phyloP scores from a whole-genome alignment of 139 green algal genomes.

The Astrephomene gubernaculifera region DNA sequence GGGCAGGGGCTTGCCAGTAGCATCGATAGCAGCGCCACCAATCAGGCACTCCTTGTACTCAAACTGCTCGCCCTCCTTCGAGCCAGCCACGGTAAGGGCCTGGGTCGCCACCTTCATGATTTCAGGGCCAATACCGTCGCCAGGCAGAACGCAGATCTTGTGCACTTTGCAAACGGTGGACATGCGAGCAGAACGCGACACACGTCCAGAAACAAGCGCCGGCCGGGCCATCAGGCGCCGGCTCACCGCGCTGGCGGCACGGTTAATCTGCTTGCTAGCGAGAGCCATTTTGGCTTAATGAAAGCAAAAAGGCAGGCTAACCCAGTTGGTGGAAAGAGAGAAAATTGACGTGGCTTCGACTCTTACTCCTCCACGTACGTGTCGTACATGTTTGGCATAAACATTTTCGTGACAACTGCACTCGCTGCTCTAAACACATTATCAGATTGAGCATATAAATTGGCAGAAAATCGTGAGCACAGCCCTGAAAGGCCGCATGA shows the following conservation, averaged over 20 bases:
- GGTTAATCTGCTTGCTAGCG: constrained; percentile 28
- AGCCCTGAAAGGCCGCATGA: no score
- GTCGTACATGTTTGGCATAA: no score
- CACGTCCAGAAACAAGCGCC: not conserved
- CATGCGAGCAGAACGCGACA: not conserved
- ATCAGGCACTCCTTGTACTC: constrained; percentile 88
- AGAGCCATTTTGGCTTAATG: not conserved
- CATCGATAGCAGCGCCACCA: constrained; percentile 96
- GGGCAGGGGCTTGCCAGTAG: constrained; percentile 87
- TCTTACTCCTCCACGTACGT: no score
- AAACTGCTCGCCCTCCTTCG: constrained; percentile 81
- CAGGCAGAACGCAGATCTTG: constrained; percentile 90
- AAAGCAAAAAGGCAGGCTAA: no score
- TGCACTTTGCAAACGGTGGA: constrained; percentile 57
- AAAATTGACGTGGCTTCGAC: no score
- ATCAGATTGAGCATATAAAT: no score
- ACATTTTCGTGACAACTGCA: no score
- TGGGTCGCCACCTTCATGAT: constrained; percentile 91
- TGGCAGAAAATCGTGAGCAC: no score
- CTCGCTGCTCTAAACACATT: no score
- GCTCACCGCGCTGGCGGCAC: constrained; percentile 4
- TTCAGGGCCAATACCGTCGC: constrained; percentile 98
- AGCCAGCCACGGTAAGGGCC: constrained; percentile 80
- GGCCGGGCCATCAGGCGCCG: constrained; percentile 5
- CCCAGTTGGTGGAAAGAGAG: no score